Evolutionary conservation across 768 basidiomycete genomes (phyloP), one percentile per base, ranked within the genome.

Genomic region (Leccinum uliginosum): DNA sequence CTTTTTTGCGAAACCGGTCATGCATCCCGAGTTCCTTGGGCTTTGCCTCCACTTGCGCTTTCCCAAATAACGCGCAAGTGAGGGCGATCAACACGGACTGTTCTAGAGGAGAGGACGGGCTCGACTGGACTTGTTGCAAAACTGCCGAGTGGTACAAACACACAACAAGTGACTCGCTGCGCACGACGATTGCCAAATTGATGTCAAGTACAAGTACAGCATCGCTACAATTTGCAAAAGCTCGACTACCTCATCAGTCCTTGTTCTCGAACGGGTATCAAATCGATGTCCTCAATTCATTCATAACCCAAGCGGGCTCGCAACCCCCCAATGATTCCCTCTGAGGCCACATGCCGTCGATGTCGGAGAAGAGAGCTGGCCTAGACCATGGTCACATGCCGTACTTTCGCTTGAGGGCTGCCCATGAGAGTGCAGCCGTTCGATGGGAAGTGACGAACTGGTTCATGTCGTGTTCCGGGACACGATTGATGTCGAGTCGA

Each of bases 381-480:
- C 11, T 32, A 57, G 14, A 19, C 14, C 38, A 19, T 40, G 15
- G 32, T 72, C 66, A 79, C 74, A 84, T 79, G 66, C 86, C 81
- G 65, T 91, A 91, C 67, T 86, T 90, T 73, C 81, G 79, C 73
- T 83, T 85, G 58, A 93, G 74, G 46, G 89, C 85, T 49, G 76
- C 74, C 91, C 91, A 93, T 6, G 86, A 85, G 19, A 87, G 79
- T 10, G 79, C 83, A 44, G 81, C 87, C n/a, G 78, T 74, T 45
- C 79, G 70, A 64, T 87, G 78, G 35, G 76, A 77, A 14, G 76
- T 66, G 29, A 88, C 85, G 65, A 93, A 93, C 29, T 80, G 77
- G 57, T 83, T 83, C 91, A 93, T 93, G 67, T 93, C 91, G 57
- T 85, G 83, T 71, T 93, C 91, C 26, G 86, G 85, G 57, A 93